A percentile compares a stretch with the other conserved stretches of the same genome.
Conservation (phyloP, 129 eudicot genomes). For the Artemisia argyi region DNA sequence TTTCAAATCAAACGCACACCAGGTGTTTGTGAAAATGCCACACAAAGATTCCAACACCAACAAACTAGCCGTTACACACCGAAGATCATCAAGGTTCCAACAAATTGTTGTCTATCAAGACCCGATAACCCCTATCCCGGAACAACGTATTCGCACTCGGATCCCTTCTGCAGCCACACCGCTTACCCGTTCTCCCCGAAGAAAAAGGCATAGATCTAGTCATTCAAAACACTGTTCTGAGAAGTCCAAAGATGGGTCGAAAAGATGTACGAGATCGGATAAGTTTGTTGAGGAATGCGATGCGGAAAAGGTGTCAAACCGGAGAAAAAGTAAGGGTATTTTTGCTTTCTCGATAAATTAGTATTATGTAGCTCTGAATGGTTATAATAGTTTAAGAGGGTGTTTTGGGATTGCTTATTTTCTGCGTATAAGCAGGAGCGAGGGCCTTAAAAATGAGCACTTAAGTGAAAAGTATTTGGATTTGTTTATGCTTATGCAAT, state of each 20-base stretch:
- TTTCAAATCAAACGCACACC: constrained; percentile 8
- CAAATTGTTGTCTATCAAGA: constrained; percentile 22
- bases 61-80: constrained; percentile 27
- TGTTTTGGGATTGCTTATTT: too few species aligned
- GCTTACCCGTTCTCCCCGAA: constrained; percentile 5
- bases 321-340: constrained; percentile 19
- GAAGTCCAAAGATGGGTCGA: constrained; percentile 6
- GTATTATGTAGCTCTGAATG: too few species aligned
- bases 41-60: constrained; percentile 25
- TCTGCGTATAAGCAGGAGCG: too few species aligned
- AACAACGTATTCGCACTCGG: constrained; percentile 27
- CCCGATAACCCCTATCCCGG: constrained; percentile 33
- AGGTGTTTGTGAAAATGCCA: constrained; percentile 66
- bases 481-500: too few species aligned
- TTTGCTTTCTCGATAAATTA: too few species aligned
- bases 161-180: constrained; percentile 26
- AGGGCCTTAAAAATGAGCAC: too few species aligned
- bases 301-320: constrained; percentile 9
- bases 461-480: too few species aligned
- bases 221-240: constrained; percentile 5
- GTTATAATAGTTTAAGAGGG: too few species aligned
- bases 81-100: constrained; percentile 64
- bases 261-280: constrained; percentile 29
- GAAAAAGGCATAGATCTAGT: constrained; percentile 7
- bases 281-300: constrained; percentile 12